Conservation (phyloP, 805 yeast genomes). For the Priceomyces haplophilus region DNA sequence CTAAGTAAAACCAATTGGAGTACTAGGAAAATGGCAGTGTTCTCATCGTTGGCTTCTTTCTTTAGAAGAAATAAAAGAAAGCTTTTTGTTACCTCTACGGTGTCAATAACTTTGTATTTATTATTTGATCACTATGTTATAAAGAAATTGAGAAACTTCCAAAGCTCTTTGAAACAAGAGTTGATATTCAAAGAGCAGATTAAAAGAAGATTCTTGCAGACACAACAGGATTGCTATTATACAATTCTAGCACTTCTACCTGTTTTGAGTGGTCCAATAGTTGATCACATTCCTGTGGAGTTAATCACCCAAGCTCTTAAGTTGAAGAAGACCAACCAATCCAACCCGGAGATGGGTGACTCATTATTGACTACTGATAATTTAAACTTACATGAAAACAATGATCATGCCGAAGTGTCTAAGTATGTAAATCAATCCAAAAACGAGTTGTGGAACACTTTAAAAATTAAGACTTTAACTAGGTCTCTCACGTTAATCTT, state of each 20-base stretch:
- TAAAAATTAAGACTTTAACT: constrained; percentile 71
- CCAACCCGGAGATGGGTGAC: constrained; percentile 33
- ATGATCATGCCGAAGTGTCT: constrained; percentile 19
- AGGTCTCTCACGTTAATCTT: constrained; percentile 71
- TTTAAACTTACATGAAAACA: constrained; percentile 31
- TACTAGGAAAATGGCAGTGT: constrained; percentile 31
- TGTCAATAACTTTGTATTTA: constrained; percentile 34
- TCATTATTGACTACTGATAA: constrained; percentile 44
- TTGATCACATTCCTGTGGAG: constrained; percentile 66
- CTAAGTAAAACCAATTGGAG: background rate
- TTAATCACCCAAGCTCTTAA: constrained; percentile 67
- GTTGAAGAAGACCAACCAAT: constrained; percentile 45
- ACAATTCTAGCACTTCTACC: constrained; percentile 83
- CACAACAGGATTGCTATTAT: constrained; percentile 84
- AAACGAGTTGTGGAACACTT: constrained; percentile 73
- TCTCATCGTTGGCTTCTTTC: constrained; percentile 38
- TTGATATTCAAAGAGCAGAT: constrained; percentile 49
- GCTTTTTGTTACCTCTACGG: constrained; percentile 30
- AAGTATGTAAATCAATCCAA: constrained; percentile 31
- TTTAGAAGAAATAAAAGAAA: constrained; percentile 40
- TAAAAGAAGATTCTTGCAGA: constrained; percentile 80
- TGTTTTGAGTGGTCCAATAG: constrained; percentile 63
- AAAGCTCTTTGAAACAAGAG: constrained; percentile 39
- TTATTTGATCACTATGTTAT: constrained; percentile 38
- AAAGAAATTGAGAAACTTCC: constrained; percentile 37